phyloP scores from a whole-genome alignment of 495 filamentous ascomycete genomes.

The Tetracladium setigerum region DNA sequence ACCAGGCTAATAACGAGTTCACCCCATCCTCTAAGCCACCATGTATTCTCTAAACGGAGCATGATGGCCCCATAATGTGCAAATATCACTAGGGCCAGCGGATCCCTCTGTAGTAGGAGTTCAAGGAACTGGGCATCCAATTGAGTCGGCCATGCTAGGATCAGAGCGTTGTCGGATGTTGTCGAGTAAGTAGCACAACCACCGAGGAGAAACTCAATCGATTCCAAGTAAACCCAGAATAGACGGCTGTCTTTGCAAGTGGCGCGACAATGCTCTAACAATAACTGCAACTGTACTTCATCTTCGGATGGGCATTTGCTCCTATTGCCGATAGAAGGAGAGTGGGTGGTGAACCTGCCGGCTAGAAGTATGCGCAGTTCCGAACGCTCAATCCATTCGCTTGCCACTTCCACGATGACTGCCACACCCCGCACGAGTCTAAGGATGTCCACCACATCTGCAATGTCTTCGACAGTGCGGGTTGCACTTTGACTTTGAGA shows the following conservation, averaged over 20 bases:
- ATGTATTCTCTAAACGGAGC: neutral
- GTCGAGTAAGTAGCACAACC: neutral
- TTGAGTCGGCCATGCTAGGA: neutral
- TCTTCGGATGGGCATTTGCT: neutral
- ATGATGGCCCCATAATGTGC: constrained; percentile 3
- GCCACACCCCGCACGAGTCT: neutral
- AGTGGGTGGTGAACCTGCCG: too few species aligned
- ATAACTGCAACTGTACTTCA: neutral
- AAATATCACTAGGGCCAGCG: constrained; percentile 1
- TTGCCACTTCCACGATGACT: neutral
- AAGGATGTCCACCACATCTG: constrained; percentile 4
- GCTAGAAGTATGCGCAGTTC: neutral
- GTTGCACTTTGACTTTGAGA: neutral
- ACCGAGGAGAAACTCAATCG: constrained; percentile 1
- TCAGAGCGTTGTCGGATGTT: neutral
- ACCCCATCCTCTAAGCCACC: constrained; percentile 2
- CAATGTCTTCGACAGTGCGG: neutral
- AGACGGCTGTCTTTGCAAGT: neutral
- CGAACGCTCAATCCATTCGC: constrained; percentile 3
- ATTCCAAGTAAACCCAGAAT: neutral
- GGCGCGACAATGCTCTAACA: neutral
- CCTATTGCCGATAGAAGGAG: too few species aligned
- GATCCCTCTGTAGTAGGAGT: neutral
- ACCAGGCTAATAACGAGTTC: too few species aligned
- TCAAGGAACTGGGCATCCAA: constrained; percentile 3